Base-by-base conservation (phyloP, 192 early-diverging fungal species). In the Geosiphon pyriformis region DNA sequence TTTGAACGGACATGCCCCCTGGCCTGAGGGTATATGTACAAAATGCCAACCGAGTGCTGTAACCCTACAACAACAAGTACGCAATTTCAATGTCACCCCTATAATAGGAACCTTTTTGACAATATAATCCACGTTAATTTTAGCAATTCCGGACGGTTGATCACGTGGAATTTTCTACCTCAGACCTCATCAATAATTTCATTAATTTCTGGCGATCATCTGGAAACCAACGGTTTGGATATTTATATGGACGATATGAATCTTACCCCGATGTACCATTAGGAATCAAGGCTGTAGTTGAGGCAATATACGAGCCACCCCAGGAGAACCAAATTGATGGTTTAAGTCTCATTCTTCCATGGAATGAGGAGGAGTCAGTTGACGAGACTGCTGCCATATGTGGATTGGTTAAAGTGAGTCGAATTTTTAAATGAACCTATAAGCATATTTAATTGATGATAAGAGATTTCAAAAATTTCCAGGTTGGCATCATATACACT, bases 11-110 rank as follows among this genome's bases (percentile, higher is more conserved):
- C 96, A 99, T 75, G 85, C 87, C 20, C 82, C 92, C 51, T 99
- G 90, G 87, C 96, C 96, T 0, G 88, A 82, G 53, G 92, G 93
- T 30, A 98, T 99, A 70, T 99, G 96, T 80, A 90, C 93, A 30
- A 96, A 96, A 76, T 98, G 96, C 70, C 96, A 98, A 74, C 96
- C 96, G 7, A 87, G 88, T 34, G 88, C 96, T 2, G 85, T 97
- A 33, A 93, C 94, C 1, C 71, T 98, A 48, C 90, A 93, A 69
- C 79, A 81, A 15, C 94, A 95, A 70, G 80, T 79, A 71, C 78
- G 10, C 4, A 74, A 49, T 15, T 29, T 8, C 11, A 25, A 57
- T 46, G 20, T 31, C 27, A 71, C 7, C 1, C 33, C 23, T 73
- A 3, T 12, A 29, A 20, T n/a, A n/a, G 37, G 30, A 29, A 31